Conservation (phyloP, 352 stramenopile genomes). For the Pythium aphanidermatum region DNA sequence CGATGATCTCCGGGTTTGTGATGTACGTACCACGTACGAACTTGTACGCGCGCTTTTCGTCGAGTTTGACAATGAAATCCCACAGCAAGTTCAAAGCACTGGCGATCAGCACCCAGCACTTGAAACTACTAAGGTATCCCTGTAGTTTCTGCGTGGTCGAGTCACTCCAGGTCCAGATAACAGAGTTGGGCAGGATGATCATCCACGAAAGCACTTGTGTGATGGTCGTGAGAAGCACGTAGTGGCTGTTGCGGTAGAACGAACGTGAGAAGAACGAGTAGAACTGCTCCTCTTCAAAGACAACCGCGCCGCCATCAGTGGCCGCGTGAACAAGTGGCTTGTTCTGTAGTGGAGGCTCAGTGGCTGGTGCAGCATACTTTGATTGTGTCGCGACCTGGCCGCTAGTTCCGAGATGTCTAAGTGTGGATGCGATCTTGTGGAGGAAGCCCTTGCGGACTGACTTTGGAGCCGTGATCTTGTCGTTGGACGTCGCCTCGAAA, state of each 20-base stretch:
- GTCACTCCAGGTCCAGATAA: slow-evolving; percentile 18
- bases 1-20: slow-evolving; percentile 12
- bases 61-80: slow-evolving; percentile 7
- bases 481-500: slow-evolving; percentile 11
- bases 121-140: slow-evolving; percentile 10
- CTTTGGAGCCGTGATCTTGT: slow-evolving; percentile 1
- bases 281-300: slow-evolving; percentile 20
- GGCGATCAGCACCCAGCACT: slow-evolving; percentile 14
- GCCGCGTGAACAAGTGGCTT: slow-evolving; percentile 8
- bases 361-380: not conserved
- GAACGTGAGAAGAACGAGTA: slow-evolving; percentile 28
- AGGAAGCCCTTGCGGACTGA: slow-evolving; percentile 2
- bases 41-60: slow-evolving; percentile 7
- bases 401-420: not conserved
- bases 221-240: slow-evolving; percentile 14
- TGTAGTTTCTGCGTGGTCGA: slow-evolving; percentile 8
- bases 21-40: slow-evolving; percentile 14
- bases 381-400: not conserved
- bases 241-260: slow-evolving; percentile 19
- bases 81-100: slow-evolving; percentile 6
- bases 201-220: slow-evolving; percentile 16
- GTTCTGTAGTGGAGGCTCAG: not conserved
- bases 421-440: not conserved
- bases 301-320: slow-evolving; percentile 5
- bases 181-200: slow-evolving; percentile 19